These are phyloP conservation scores for Gamarada debralockiae DNA, from an alignment of 495 filamentous ascomycete genomes.

Conservation along the genomic window DNA sequence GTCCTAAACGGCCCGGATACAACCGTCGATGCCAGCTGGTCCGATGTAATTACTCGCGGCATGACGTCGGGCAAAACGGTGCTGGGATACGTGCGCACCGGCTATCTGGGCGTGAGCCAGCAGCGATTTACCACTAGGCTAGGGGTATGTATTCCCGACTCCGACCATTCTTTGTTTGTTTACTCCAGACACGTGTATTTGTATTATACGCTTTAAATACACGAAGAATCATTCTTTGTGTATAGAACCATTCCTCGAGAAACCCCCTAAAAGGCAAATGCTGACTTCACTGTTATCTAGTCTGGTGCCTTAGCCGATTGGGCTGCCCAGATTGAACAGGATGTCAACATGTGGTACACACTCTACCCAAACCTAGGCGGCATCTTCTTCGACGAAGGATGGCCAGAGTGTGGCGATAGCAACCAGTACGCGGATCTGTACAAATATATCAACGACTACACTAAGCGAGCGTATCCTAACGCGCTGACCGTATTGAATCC, in stretches of 20 bases:
- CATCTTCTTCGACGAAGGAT: conserved; percentile 12
- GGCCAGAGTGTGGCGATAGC: background rate
- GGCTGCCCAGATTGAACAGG: conserved; percentile 6
- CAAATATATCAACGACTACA: background rate
- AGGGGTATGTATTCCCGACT: too few relatives aligned
- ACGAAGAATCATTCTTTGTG: too few relatives aligned
- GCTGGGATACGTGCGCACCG: conserved; percentile 1
- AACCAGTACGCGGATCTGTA: conserved; percentile 3
- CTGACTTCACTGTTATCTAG: too few relatives aligned
- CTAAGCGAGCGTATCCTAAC: conserved; percentile 2
- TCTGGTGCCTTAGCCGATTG: conserved; percentile 1
- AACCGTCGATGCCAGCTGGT: background rate
- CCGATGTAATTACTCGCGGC: background rate
- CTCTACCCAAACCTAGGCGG: conserved; percentile 1
- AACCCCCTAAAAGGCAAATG: too few relatives aligned
- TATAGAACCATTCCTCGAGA: too few relatives aligned
- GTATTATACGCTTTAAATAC: too few relatives aligned
- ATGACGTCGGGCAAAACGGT: background rate
- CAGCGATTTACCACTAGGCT: too few relatives aligned
- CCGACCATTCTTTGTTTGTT: too few relatives aligned
- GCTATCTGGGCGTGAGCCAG: too few relatives aligned
- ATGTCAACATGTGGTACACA: conserved; percentile 8
- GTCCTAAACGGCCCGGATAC: conserved; percentile 3
- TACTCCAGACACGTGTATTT: too few relatives aligned
- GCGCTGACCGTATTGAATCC: conserved; percentile 6